Evolutionary conservation across 345 rosid species (phyloP).

Genomic region (Gossypium turneri): DNA sequence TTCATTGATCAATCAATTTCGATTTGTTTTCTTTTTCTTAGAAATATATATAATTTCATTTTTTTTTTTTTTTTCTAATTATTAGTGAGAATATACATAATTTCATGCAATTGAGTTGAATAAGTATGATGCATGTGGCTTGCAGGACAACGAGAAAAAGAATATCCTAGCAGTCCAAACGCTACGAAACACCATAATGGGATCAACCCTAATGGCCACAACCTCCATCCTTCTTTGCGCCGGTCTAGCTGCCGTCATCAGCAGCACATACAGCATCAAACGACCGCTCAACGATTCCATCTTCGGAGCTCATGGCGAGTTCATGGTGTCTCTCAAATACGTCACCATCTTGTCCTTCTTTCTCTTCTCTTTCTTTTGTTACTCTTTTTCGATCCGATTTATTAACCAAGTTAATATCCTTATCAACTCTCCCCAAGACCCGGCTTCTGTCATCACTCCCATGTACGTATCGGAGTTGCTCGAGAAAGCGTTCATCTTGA

Average conservation of each 20-base stretch:
- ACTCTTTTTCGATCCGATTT: conserved; percentile 71
- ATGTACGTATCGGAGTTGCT: conserved; percentile 55
- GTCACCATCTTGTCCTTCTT: conserved; percentile 64
- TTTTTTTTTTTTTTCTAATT: no score
- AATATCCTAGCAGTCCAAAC: conserved; percentile 87
- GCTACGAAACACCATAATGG: conserved; percentile 84
- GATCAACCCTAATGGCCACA: conserved; percentile 93
- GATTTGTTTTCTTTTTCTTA: no score
- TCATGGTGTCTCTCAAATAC: conserved; percentile 75
- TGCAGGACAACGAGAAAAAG: conserved; percentile 90
- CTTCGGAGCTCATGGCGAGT: conserved; percentile 84
- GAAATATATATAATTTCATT: no score
- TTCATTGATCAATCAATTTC: neutral
- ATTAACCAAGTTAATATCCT: conserved; percentile 81
- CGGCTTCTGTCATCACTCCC: conserved; percentile 30
- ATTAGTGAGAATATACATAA: no score
- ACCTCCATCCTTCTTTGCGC: conserved; percentile 82
- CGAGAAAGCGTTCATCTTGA: conserved; percentile 66
- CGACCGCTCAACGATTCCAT: conserved; percentile 70
- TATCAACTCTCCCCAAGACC: conserved; percentile 60
- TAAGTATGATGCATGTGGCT: neutral
- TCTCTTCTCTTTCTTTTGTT: conserved; percentile 81
- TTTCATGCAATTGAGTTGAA: neutral
- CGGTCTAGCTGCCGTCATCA: conserved; percentile 80
- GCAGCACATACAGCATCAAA: conserved; percentile 90